Conservation (phyloP, 1,284 basidiomycete genomes). For the Ustilago trichophora region DNA sequence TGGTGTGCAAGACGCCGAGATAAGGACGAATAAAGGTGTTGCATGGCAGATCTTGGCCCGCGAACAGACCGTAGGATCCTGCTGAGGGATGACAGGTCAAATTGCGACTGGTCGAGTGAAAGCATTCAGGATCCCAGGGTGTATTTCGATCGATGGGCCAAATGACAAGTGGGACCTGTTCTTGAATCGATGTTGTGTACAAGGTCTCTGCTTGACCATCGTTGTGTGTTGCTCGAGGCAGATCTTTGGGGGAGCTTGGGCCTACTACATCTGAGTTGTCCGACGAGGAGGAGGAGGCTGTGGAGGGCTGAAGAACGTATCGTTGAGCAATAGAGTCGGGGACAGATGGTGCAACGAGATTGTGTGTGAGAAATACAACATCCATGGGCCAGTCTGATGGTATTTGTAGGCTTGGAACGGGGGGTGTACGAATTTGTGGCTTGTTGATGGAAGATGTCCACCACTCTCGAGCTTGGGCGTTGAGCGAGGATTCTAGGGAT, state of each 20-base stretch:
- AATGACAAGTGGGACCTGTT: conserved; percentile 18
- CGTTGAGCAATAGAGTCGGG: conserved; percentile 12
- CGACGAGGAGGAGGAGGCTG: too few species aligned
- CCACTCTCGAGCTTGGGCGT: conserved; percentile 7
- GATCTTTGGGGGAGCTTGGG: background rate
- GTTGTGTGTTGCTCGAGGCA: conserved; percentile 31
- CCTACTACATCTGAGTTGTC: background rate
- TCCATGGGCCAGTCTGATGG: conserved; percentile 26
- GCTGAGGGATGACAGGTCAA: conserved; percentile 75
- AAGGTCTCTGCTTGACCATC: conserved; percentile 4
- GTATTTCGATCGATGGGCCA: conserved; percentile 8
- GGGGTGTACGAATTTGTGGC: background rate
- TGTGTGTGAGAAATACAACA: conserved; percentile 35
- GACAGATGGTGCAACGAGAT: conserved; percentile 18
- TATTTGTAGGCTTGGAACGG: background rate
- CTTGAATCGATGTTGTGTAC: conserved; percentile 16
- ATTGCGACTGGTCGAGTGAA: conserved; percentile 26
- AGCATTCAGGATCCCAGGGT: conserved; percentile 24
- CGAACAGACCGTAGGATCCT: conserved; percentile 84
- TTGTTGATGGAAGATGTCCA: background rate
- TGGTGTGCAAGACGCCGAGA: conserved; percentile 82
- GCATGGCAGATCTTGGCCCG: conserved; percentile 75
- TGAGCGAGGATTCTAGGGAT: conserved; percentile 1
- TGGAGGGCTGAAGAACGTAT: conserved; percentile 23
- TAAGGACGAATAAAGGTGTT: conserved; percentile 81